These are phyloP conservation scores for Fagopyrum homotropicum DNA, from an alignment of 148 eudicot species.

Conservation along the genomic window DNA sequence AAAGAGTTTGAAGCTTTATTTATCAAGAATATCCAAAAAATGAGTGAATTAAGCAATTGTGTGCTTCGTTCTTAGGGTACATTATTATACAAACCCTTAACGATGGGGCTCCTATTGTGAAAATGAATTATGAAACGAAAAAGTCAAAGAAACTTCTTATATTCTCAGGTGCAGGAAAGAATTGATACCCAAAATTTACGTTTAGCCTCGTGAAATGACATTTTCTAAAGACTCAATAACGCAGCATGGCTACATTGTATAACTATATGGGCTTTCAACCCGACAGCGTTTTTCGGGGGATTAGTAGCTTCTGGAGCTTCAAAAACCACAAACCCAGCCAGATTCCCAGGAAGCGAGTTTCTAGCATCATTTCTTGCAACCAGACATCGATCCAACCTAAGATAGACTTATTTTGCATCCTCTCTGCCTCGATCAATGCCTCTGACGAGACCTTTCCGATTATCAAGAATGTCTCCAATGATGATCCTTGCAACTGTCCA, in stretches of 20 bases:
- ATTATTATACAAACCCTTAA: background rate
- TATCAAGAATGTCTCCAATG: constrained; percentile 76
- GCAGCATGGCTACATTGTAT: background rate
- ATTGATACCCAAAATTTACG: background rate
- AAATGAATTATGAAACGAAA: background rate
- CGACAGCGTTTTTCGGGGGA: constrained; percentile 27
- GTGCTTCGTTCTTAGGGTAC: background rate
- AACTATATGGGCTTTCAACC: constrained; percentile 17
- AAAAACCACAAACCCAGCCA: constrained; percentile 66
- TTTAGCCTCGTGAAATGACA: background rate
- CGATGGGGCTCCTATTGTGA: background rate
- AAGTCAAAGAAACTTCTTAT: background rate
- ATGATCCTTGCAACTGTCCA: constrained; percentile 62
- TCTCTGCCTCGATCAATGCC: constrained; percentile 65
- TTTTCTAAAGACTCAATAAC: background rate
- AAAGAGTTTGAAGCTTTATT: background rate
- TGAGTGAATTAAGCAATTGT: background rate
- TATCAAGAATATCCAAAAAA: background rate
- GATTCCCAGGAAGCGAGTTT: constrained; percentile 64
- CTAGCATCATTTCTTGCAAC: constrained; percentile 48
- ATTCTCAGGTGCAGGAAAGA: background rate
- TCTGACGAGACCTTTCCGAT: constrained; percentile 90
- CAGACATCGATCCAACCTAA: constrained; percentile 44
- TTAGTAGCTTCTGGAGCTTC: constrained; percentile 20
- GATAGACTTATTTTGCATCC: constrained; percentile 40